Evolutionary conservation across 768 basidiomycete genomes (phyloP), one percentile per base, ranked within the genome.

Genomic region (Mycena albidolilacea): DNA sequence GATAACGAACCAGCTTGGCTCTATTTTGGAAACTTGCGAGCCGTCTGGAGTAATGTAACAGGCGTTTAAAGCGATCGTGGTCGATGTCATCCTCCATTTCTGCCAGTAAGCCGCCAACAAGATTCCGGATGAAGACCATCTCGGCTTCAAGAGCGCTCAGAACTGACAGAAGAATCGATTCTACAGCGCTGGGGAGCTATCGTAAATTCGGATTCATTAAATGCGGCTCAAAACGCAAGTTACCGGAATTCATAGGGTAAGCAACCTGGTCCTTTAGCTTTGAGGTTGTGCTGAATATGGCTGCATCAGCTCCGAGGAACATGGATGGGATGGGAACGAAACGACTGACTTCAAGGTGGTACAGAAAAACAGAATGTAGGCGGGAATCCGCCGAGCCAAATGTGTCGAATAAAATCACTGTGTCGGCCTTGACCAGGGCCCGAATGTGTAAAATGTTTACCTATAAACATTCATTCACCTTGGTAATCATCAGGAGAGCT

Each of bases 11-110:
- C 79, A 96, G 81, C 78, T 92, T 92, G 12, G 97, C 96, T 74
- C 97, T 88, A 81, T 95, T 97, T 83, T 97, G 94, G 81, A 99
- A 98, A 75, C 92, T 91, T 7, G 92, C 90, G 35, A 99, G 85
- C 60, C 95, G 90, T 71, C 97, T 89, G 3, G 96, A 97, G 82
- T 97, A 98, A 80, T 98, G 95, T 41, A 99, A 86, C 21, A 99
- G 84, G 23, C 94, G 89, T 80, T 95, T 96, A 81, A 99, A 95
- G 67, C 96, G 95, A 82, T 98, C 97, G 50, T 96, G 92, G 79
- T 97, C 95, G 77, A 98, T 98, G 78, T 97, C 94, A 71, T 96
- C 95, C 79, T 99, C 97, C 63, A 99, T 88, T 81, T 97, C 97
- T 19, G 95, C 95, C 39, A 99, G 86, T 11, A 99, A 86, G 5